Base-by-base conservation (phyloP, 2,329 filamentous ascomycete species). In the Sporothrix dimorphospora region DNA sequence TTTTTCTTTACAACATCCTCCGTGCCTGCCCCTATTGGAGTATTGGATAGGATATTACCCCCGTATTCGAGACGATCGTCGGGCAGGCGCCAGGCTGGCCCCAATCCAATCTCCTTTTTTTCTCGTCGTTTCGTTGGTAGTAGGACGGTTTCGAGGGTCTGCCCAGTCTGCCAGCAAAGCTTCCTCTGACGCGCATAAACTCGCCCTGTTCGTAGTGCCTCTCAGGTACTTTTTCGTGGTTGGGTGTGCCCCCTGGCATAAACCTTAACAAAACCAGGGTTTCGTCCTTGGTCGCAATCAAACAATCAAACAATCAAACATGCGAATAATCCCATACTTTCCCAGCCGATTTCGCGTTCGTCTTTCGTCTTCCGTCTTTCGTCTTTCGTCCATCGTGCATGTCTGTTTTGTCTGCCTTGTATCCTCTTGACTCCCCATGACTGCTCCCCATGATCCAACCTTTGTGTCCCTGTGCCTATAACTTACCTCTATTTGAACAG, bases 31-130 rank as follows among this genome's bases (percentile, higher is more conserved):
- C 59, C 59, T 65, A 45, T 65, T 65, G 38, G n/a, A 40, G 30
- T n/a, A 61, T n/a, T 40, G 59, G 24, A 24, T 57, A 57, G 53
- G 47, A 38, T 68, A 68, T 69, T 47, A 19, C 49, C 47, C 67
- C 67, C 24, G 47, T 57, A 55, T 45, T 59, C n/a, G 21, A 69
- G 67, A 69, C 67, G 49, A 69, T 57, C 67, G 51, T 57, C 67
- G 21, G 38, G 16, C 16, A 45, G 30, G 45, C 27, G 65, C n/a
- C 27, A 51, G 65, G 11, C 34, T 47, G 67, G 38, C 51, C 51
- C 67, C 47, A 69, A 42, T 45, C 30, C 19, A 57, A 69, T 69
- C 67, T 69, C 66, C 34, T 57, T 69, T 69, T 40, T 40, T 47
- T 49, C 14, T 51, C 3, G 42, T 38, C 57, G 51, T 11, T 30